Conservation (phyloP, 805 yeast species). For the Tetrapisispora fleetii region DNA sequence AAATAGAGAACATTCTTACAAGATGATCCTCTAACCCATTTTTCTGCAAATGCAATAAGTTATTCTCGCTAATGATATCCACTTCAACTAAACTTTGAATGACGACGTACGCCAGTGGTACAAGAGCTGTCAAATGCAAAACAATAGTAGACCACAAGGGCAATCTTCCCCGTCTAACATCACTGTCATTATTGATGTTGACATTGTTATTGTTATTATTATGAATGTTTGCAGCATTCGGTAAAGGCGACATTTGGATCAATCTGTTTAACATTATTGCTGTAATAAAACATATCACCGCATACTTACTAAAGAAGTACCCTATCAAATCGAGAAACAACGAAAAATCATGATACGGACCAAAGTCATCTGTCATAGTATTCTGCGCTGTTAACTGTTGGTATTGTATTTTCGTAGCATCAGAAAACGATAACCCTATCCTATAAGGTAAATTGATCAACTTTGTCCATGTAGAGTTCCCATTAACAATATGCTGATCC, state of each 20-base stretch:
- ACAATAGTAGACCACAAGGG: slow-evolving; percentile 26
- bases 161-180: neutral
- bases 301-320: slow-evolving; percentile 41
- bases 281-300: slow-evolving; percentile 45
- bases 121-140: slow-evolving; percentile 23
- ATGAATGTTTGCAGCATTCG: slow-evolving; percentile 13
- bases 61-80: neutral
- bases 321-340: slow-evolving; percentile 19
- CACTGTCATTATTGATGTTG: neutral
- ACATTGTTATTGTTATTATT: neutral
- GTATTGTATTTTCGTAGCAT: slow-evolving; percentile 19
- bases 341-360: neutral
- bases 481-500: slow-evolving; percentile 11
- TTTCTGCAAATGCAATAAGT: neutral
- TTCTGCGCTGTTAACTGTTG: slow-evolving; percentile 7
- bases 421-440: slow-evolving; percentile 12
- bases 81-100: slow-evolving; percentile 34
- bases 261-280: slow-evolving; percentile 51
- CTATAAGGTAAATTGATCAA: slow-evolving; percentile 17
- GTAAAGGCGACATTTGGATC: slow-evolving; percentile 45
- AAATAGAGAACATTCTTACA: slow-evolving; percentile 4
- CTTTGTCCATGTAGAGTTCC: slow-evolving; percentile 8
- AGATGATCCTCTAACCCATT: neutral
- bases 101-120: slow-evolving; percentile 33
- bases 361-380: slow-evolving; percentile 2